Evolutionary conservation across 495 filamentous ascomycete species (phyloP), one percentile per base, ranked within the genome.

Genomic region (Penicillium flavigenum): DNA sequence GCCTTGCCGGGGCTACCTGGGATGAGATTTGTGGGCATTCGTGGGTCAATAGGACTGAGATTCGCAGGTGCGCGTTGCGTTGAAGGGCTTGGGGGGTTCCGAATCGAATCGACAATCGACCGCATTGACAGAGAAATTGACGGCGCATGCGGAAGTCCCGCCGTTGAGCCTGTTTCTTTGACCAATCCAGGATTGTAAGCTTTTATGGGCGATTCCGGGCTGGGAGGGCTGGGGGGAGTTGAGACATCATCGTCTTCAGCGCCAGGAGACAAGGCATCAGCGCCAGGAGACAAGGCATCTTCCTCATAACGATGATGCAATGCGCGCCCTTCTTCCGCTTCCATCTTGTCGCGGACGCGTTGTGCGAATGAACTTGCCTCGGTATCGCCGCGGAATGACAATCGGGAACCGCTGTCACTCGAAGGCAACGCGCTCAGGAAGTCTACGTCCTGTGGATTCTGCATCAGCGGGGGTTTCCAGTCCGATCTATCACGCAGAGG

Each of bases 311-410:
- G 68, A 26, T 83, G 72, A 14, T 86, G 81, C 59, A 92, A 77
- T 14, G 86, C 87, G 59, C 78, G 77, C 6, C 85, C 89, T 72
- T 92, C 89, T 19, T 88, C 88, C 26, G 81, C 77, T 47, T 86
- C 78, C 83, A 91, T 90, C 69, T 86, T 79, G n/a, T 85, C 85
- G 47, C 86, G 86, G 1, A 86, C 72, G 44, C 77, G 74, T 41
- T 79, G 76, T 8, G 81, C 78, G 60, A 82, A 80, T 3, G 80
- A 81, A 41, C 72, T 67, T 3, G 74, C 71, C 19, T 76, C 76
- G 1, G 73, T 60, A 19, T 75, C 76, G 6, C 67, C 75, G 22
- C 75, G 69, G 42, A 79, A 76, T 7, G 75, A 78, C 27, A 79
- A 51, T 12, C 76, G 73, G 5, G 75, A 76, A 31, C 74, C 68